Evolutionary conservation across 495 filamentous ascomycete genomes (phyloP), one percentile per base, ranked within the genome.

Genomic region (Hypoxylon crocopeplum): DNA sequence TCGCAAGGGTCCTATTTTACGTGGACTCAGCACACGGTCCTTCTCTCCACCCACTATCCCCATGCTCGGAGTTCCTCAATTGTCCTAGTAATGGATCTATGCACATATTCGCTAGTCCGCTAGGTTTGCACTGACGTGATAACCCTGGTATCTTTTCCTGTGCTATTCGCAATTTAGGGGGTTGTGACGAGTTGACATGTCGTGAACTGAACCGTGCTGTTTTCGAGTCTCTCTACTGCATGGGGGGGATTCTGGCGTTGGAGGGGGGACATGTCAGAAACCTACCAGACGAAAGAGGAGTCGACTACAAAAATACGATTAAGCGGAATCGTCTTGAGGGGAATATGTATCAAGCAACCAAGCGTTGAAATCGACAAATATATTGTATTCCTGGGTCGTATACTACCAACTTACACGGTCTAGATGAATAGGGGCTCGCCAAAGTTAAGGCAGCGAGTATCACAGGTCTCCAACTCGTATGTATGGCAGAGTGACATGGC

Each of bases 21-120:
- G 34, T 38, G 15, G 34, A 19, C 6, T 54, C 45, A 46, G 24
- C 61, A 55, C 61, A 64, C 61, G 61, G 61, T 58, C 61, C 61
- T 64, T 64, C 54, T 59, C 21, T 34, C 38, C 46, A 59, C 49
- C 48, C 49, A 55, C 48, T 51, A 29, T 45, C 61, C 49, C 48
- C 34, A 48, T 55, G 49, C 45, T 49, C 55, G 45, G 61, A 32
- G 54, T 59, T 56, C 61, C 61, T 56, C 39, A 56, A 44, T 37
- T 33, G 45, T 48, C 22, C 44, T 64, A 54, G 49, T 51, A 59
- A 55, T 40, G 61, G 55, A 55, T 59, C 44, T 64, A 64, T 59
- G 61, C 61, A 64, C 49, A 58, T 59, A 59, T 55, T 64, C 38
- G 54, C 61, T 55, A 50, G 39, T 49, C 39, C 15, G 45, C 61